Conservation (phyloP, 345 rosid genomes). For the Hibiscus tridactylites region DNA sequence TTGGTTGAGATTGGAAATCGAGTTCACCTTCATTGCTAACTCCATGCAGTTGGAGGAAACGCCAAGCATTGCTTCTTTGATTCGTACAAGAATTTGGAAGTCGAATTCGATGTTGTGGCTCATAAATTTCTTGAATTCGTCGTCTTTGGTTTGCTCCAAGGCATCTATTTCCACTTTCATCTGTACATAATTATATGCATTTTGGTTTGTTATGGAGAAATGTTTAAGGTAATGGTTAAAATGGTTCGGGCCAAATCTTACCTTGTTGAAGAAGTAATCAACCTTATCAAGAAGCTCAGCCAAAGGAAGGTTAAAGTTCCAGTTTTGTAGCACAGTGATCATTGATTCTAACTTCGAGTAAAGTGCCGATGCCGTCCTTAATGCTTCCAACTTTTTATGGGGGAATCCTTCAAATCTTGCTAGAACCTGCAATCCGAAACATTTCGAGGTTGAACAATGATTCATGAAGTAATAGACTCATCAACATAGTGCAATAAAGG, state of each 20-base stretch:
- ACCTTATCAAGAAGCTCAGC: constrained; percentile 62
- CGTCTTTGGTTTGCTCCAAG: constrained; percentile 76
- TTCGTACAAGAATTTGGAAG: constrained; percentile 51
- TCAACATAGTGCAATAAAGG: background rate
- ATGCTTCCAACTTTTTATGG: constrained; percentile 66
- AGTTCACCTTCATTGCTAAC: constrained; percentile 39
- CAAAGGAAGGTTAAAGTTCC: constrained; percentile 64
- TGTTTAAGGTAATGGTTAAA: background rate
- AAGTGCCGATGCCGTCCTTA: constrained; percentile 68
- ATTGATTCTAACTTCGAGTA: constrained; percentile 46
- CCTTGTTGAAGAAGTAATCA: constrained; percentile 80
- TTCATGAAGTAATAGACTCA: background rate
- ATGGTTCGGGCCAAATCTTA: constrained; percentile 9
- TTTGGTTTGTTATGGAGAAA: background rate
- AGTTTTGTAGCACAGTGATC: constrained; percentile 49
- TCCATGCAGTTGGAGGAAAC: constrained; percentile 21
- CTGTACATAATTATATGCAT: constrained; percentile 21
- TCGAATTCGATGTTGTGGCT: constrained; percentile 65
- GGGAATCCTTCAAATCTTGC: constrained; percentile 90
- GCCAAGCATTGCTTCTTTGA: constrained; percentile 12
- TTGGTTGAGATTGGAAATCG: background rate
- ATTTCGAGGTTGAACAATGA: background rate
- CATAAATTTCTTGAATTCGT: constrained; percentile 62
- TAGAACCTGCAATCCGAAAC: constrained; percentile 45
- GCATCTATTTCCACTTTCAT: constrained; percentile 69